Conservation (phyloP, 768 basidiomycete genomes). For the Macrolepiota fuliginosa region DNA sequence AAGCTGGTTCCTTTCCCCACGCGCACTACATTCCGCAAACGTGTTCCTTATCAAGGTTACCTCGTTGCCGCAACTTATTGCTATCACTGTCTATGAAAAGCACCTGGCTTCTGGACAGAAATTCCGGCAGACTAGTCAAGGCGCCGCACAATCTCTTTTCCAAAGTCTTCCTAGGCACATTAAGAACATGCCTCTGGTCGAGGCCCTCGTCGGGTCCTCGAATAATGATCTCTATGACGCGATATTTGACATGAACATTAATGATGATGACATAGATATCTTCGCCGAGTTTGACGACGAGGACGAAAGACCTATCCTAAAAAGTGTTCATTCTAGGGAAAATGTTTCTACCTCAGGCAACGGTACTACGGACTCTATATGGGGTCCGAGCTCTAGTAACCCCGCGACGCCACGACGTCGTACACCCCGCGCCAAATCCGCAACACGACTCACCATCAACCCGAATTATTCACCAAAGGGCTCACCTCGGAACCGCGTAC, state of each 20-base stretch:
- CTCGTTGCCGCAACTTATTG: conserved; percentile 74
- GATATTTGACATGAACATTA: conserved; percentile 70
- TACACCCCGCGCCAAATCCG: neutral
- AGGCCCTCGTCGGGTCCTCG: conserved; percentile 71
- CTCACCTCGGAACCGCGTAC: neutral
- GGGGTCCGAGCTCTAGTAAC: neutral
- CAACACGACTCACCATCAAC: neutral
- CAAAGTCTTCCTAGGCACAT: conserved; percentile 67
- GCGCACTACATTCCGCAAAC: conserved; percentile 78
- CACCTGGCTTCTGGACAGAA: conserved; percentile 51
- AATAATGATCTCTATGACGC: conserved; percentile 70
- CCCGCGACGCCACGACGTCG: conserved; percentile 13
- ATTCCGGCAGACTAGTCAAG: conserved; percentile 50
- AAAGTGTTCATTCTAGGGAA: conserved; percentile 38
- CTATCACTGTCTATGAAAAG: conserved; percentile 80
- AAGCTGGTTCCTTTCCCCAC: conserved; percentile 71
- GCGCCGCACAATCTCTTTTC: conserved; percentile 55
- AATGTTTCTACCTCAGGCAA: conserved; percentile 18
- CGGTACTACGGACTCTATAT: neutral
- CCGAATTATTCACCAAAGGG: neutral
- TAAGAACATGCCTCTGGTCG: conserved; percentile 71
- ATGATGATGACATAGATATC: conserved; percentile 40
- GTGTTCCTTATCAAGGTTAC: conserved; percentile 86
- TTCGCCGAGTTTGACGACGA: conserved; percentile 49
- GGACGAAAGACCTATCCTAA: conserved; percentile 37